A percentile compares a stretch with the other conserved stretches of the same genome.
These are phyloP conservation scores for Stereocaulon alpinum DNA, from an alignment of 495 filamentous ascomycete genomes.

Conservation along the genomic window DNA sequence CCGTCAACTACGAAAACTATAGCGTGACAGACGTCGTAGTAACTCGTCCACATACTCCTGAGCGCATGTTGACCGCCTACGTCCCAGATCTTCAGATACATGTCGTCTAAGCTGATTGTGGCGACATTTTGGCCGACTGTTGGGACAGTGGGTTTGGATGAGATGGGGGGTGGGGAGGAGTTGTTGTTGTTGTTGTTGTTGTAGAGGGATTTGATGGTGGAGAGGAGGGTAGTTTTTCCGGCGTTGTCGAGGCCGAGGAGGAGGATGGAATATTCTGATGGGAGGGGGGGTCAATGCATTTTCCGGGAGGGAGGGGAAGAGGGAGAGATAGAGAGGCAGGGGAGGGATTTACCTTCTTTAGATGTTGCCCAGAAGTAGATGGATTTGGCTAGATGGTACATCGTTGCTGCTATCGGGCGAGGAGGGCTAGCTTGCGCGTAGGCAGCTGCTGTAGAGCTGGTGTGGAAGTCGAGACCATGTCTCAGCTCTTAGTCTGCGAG, in stretches of 20 bases:
- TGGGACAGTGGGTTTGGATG: conserved; percentile 63
- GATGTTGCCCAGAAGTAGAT: conserved; percentile 88
- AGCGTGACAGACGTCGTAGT: conserved; percentile 86
- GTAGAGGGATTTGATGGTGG: conserved; percentile 85
- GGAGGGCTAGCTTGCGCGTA: neutral
- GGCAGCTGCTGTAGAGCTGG: neutral
- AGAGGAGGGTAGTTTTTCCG: conserved; percentile 96
- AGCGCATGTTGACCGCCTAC: conserved; percentile 86
- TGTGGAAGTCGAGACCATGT: conserved; percentile 2
- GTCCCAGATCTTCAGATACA: conserved; percentile 98
- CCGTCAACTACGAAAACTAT: conserved; percentile 96
- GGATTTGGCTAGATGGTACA: conserved; percentile 96
- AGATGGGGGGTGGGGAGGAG: conserved; percentile 31
- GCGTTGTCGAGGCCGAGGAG: conserved; percentile 96
- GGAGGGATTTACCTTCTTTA: conserved; percentile 61
- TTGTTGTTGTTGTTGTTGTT: conserved; percentile 53
- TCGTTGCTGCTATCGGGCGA: conserved; percentile 27
- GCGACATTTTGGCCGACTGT: conserved; percentile 97
- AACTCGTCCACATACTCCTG: conserved; percentile 88
- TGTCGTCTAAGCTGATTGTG: conserved; percentile 73
- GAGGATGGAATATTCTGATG: conserved; percentile 86
- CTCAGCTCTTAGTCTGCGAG: neutral
- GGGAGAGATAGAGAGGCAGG: neutral
- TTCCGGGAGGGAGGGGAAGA: neutral
- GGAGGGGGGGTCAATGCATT: no score